These are phyloP conservation scores for Fusarium torulosum DNA, from an alignment of 2,329 filamentous ascomycete species.

Conservation along the genomic window DNA sequence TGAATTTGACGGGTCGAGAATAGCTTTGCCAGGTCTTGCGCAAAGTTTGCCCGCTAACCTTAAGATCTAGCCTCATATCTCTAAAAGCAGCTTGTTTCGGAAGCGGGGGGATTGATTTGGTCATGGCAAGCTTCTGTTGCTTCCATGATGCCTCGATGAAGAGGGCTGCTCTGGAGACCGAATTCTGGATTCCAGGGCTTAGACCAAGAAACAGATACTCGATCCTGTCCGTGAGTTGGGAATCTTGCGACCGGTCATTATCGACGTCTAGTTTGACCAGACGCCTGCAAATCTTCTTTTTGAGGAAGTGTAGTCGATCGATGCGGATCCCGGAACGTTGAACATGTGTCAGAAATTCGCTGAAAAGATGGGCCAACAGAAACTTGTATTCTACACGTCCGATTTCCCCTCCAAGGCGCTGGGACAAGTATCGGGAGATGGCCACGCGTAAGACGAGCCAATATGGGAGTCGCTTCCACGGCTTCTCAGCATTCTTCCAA, in stretches of 20 bases:
- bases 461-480: conserved; percentile 73
- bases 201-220: conserved; percentile 37
- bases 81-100: conserved; percentile 32
- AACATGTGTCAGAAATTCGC: conserved; percentile 59
- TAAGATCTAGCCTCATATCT: conserved; percentile 37
- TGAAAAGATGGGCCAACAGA: conserved; percentile 63
- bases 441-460: conserved; percentile 74
- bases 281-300: conserved; percentile 46
- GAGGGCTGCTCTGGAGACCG: conserved; percentile 21
- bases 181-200: conserved; percentile 19
- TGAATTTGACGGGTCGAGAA: conserved; percentile 12
- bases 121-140: conserved; percentile 36
- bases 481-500: conserved; percentile 61
- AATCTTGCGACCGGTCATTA: conserved; percentile 23
- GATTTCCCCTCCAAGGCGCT: conserved; percentile 51
- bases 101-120: conserved; percentile 39
- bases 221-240: conserved; percentile 15
- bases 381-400: conserved; percentile 66
- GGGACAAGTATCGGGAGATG: conserved; percentile 64
- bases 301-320: conserved; percentile 42
- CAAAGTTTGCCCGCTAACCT: conserved; percentile 30
- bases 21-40: conserved; percentile 26
- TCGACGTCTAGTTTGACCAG: conserved; percentile 46
- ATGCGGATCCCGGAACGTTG: conserved; percentile 17
- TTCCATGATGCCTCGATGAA: conserved; percentile 40